Evolutionary conservation across 2,329 filamentous ascomycete species (phyloP), one percentile per base, ranked within the genome.

Genomic region (Paraconiothyrium brasiliense): DNA sequence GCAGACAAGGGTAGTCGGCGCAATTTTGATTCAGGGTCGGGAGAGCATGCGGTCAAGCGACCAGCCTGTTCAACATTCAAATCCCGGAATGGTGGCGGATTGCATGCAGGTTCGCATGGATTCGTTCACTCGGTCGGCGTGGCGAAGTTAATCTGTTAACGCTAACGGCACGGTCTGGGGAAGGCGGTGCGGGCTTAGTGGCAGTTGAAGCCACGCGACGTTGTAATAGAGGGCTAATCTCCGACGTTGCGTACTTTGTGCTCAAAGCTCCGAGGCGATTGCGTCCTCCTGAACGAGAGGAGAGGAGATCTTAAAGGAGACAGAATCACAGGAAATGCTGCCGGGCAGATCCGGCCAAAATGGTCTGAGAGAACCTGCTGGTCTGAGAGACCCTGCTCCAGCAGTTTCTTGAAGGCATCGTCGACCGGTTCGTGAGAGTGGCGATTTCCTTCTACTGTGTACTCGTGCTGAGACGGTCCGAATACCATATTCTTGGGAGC

Each of bases 1-100:
- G 54, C 54, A 34, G 41, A 56, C 54, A 20, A 47, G 54, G 37
- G 41, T 46, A 10, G 39, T 14, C 54, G 30, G n/a, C 54, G 54
- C 16, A 56, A 43, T 56, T 20, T 55, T 27, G 32, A 47, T 32
- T 56, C 54, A 43, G 54, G 54, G 34, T 16, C 22, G 24, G 13
- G 11, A 24, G n/a, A 46, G 41, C 54, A 13, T 35, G 54, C 39
- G 47, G n/a, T 14, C 9, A 34, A 56, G 37, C 52, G 41, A 48
- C 32, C n/a, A 46, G 11, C 27, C 54, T 37, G 1, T 56, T 56
- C 30, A 41, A 48, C 41, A 20, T 27, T 20, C 8, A 46, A 32
- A 20, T 24, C 27, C 52, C 52, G 52, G 39, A 9, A 56, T 7
- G 13, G 24, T 47, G 11, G 35, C 35, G 35, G 20, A 41, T 39